Conservation (phyloP, 106 monocot species). For the Dactylorhiza incarnata region DNA sequence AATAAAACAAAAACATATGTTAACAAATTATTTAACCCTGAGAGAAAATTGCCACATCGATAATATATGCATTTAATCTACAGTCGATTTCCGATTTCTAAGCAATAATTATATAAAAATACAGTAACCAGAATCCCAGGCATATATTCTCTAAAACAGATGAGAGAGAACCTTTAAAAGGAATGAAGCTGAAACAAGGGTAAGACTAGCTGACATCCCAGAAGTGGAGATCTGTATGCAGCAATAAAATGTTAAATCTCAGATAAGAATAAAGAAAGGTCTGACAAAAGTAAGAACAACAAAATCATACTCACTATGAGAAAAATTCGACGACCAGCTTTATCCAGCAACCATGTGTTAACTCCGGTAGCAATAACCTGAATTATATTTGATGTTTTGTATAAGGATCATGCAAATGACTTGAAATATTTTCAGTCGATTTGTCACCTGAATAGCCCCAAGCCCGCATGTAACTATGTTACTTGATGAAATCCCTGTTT, state of each 20-base stretch:
- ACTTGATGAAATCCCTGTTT: constrained; percentile 62
- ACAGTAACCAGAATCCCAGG: too few relatives aligned
- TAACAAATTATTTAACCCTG: too few relatives aligned
- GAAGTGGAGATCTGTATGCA: constrained; percentile 56
- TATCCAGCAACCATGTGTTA: constrained; percentile 82
- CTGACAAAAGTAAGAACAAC: neutral
- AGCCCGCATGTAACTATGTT: constrained; percentile 61
- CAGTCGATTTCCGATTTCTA: too few relatives aligned
- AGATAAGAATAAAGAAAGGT: neutral
- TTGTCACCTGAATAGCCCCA: constrained; percentile 84
- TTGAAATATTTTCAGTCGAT: neutral
- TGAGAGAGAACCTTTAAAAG: constrained; percentile 57
- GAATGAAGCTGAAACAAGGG: constrained; percentile 66
- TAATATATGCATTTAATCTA: too few relatives aligned
- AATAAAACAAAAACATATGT: constrained; percentile 14
- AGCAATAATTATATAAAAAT: too few relatives aligned
- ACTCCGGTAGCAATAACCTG: constrained; percentile 88
- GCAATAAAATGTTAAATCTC: neutral
- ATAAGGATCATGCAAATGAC: neutral
- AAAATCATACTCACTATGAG: constrained; percentile 50
- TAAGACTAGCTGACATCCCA: constrained; percentile 68
- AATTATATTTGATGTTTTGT: neutral
- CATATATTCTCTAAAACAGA: neutral
- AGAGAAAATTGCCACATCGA: too few relatives aligned
- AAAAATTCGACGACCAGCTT: constrained; percentile 75